Base-by-base conservation (phyloP, 2,329 filamentous ascomycete genomes). In the Aspergillus aculeatinus region DNA sequence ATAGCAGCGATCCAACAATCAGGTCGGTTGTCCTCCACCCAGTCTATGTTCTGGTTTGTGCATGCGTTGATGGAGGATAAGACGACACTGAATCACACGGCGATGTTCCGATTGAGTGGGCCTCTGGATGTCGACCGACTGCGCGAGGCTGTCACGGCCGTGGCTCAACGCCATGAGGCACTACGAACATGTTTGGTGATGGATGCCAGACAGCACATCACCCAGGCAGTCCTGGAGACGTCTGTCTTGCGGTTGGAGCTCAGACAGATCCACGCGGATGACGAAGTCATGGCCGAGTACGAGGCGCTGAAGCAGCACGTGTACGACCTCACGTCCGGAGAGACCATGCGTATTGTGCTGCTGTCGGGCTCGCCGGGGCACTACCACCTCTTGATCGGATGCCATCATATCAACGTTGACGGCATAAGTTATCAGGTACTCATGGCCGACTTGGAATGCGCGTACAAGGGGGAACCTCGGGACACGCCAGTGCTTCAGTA, bases 401-500 rank as follows among this genome's bases (percentile, higher is more conserved):
- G 70, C 47, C 81, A 83, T 58, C 81, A 83, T 62, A 82, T 84
- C 39, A 63, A 70, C 42, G 74, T 83, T 69, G 82, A 85, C 59
- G 80, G 77, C 3, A 53, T 75, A 31, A 79, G 79, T 48, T 72
- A 74, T 2, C 58, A 77, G 4, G 60, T 82, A 4, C 66, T 84
- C 21, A 23, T 82, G 1, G 10, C 56, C 0, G 80, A 83, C 44
- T 57, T 83, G 2, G 69, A 79, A 25, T 25, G 25, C 25, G 25
- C 25, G 25, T 25, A 25, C 25, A 25, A 25, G 25, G 25, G 25
- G 25, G 25, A 25, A 25, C 25, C 25, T 25, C 25, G 25, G 25
- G 25, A 25, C 25, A 25, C 25, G 25, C 25, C 25, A 25, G 25
- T 25, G 25, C 25, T 25, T 25, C 25, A 25, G 25, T 25, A 25